Conservation (phyloP, 768 basidiomycete species). For the Amylocystis lapponica region DNA sequence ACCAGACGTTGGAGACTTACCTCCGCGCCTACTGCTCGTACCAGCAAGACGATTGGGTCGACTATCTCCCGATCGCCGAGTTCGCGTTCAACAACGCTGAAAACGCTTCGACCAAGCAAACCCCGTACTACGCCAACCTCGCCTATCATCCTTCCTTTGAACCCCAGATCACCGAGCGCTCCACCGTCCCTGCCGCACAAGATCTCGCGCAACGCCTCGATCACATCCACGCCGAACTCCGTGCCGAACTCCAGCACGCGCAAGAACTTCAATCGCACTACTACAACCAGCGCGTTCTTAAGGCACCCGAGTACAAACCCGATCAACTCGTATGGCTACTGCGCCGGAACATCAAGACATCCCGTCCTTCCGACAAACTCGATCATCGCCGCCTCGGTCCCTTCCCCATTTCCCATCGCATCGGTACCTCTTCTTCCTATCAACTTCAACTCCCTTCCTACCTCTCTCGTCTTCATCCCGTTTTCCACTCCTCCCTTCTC, state of each 20-base stretch:
- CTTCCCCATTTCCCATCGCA: background rate
- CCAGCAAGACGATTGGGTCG: constrained; percentile 39
- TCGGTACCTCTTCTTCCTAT: background rate
- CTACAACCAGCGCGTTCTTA: constrained; percentile 22
- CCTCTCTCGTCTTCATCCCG: constrained; percentile 30
- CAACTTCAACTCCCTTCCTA: constrained; percentile 3
- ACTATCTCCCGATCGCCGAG: constrained; percentile 34
- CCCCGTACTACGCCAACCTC: constrained; percentile 6
- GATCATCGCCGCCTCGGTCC: constrained; percentile 5
- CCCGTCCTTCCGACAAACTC: constrained; percentile 36
- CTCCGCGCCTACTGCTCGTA: constrained; percentile 30
- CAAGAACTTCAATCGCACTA: constrained; percentile 24
- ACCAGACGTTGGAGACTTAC: constrained; percentile 33
- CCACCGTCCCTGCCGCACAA: constrained; percentile 27
- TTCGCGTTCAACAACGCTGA: constrained; percentile 35
- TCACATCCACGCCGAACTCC: constrained; percentile 29
- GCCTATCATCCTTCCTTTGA: constrained; percentile 20
- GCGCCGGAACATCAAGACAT: constrained; percentile 33
- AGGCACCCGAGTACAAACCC: constrained; percentile 23
- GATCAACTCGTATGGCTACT: constrained; percentile 36
- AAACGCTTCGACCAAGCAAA: constrained; percentile 24
- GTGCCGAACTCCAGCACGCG: constrained; percentile 25
- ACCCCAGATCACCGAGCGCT: constrained; percentile 23
- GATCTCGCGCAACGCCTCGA: constrained; percentile 25
- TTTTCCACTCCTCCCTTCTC: constrained; percentile 34